Conservation (phyloP, 768 basidiomycete species). For the Suillus subaureus region DNA sequence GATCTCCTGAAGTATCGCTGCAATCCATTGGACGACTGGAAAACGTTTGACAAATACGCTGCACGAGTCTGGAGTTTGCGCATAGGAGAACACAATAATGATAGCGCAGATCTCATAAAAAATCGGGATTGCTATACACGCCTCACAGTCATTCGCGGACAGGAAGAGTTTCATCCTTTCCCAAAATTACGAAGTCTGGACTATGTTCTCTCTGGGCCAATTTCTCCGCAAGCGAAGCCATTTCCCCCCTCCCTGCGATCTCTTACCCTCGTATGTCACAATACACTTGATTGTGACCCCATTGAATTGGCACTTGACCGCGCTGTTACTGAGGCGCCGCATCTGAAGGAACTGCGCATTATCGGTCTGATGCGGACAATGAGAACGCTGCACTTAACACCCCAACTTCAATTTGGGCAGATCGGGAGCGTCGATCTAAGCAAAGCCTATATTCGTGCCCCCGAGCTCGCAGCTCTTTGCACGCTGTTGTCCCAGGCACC, state of each 20-base stretch:
- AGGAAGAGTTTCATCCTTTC: slow-evolving; percentile 3
- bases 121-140: background rate
- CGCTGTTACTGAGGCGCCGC: background rate
- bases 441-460: slow-evolving; percentile 1
- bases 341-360: background rate
- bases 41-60: slow-evolving; percentile 11
- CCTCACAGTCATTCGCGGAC: slow-evolving; percentile 8
- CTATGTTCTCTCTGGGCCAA: slow-evolving; percentile 8
- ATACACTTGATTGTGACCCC: slow-evolving; percentile 3
- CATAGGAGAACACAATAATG: background rate
- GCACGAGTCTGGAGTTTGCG: slow-evolving; percentile 6
- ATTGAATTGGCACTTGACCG: slow-evolving; percentile 1
- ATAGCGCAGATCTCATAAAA: background rate
- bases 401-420: background rate
- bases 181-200: slow-evolving; percentile 7
- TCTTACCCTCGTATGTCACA: slow-evolving; percentile 6
- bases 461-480: slow-evolving; percentile 2
- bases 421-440: slow-evolving; percentile 7
- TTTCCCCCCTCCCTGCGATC: slow-evolving; percentile 10
- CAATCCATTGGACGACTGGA: slow-evolving; percentile 4
- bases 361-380: background rate
- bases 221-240: slow-evolving; percentile 6
- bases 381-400: background rate
- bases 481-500: slow-evolving; percentile 1
- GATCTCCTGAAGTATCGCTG: background rate